Evolutionary conservation across 1,284 basidiomycete genomes (phyloP).

Genomic region (Ustilago loliicola): DNA sequence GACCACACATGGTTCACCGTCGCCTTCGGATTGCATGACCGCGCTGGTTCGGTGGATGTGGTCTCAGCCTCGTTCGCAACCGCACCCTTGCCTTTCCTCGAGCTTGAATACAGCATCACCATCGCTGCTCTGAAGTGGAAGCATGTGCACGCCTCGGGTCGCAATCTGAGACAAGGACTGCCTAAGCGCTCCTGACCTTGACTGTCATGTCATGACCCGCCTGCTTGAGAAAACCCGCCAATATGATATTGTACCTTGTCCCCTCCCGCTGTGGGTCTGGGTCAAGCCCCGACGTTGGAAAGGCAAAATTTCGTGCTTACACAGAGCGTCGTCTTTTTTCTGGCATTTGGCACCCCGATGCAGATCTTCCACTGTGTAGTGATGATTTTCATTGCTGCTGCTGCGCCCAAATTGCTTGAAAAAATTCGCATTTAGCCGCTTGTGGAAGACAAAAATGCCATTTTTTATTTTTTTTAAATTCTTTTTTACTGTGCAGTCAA

Average conservation of each 20-base stretch:
- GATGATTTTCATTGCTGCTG: neutral
- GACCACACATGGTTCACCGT: neutral
- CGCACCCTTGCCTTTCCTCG: neutral
- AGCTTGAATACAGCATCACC: neutral
- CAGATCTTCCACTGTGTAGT: slow-evolving; percentile 4
- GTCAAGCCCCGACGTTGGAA: neutral
- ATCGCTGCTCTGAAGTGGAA: neutral
- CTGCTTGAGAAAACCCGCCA: slow-evolving; percentile 2
- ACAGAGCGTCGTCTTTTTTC: neutral
- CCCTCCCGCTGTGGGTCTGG: neutral
- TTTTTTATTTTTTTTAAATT: slow-evolving; percentile 5
- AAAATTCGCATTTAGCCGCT: slow-evolving; percentile 15
- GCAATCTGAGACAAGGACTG: slow-evolving; percentile 13
- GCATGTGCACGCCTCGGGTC: slow-evolving; percentile 5
- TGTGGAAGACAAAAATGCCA: neutral
- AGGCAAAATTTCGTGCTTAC: no score
- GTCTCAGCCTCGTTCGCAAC: slow-evolving; percentile 19
- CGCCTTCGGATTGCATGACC: neutral
- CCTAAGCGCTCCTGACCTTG: slow-evolving; percentile 11
- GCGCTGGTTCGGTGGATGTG: slow-evolving; percentile 11
- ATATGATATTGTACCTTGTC: neutral
- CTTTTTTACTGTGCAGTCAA: slow-evolving; percentile 6
- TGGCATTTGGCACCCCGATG: slow-evolving; percentile 15
- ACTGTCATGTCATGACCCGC: neutral
- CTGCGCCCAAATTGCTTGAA: neutral